Base-by-base conservation (phyloP, 164 flowering plant genomes). In the Aristolochia californica region DNA sequence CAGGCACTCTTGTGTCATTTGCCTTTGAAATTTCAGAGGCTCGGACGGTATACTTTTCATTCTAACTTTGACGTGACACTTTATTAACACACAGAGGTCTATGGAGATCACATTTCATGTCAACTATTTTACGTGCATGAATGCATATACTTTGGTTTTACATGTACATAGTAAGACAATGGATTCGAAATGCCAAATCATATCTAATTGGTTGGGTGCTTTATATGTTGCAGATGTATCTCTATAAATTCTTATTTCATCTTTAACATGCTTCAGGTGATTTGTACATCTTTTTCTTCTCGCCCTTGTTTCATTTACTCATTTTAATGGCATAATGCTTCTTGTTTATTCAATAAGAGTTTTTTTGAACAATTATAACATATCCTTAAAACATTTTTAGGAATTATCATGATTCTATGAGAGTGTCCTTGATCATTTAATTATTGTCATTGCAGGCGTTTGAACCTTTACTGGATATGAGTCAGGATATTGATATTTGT, bases 401-500 rank as follows among this genome's bases (percentile, higher is more conserved):
- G 10, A 34, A 34, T 34, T 34, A 34, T 34, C 17, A 14, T 16
- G 12, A 28, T 11, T 54, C 40, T 59, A 56, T 57, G 21, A 34
- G 44, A 15, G 17, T 58, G 15, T 23, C 14, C 18, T n/a, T 23
- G 9, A 24, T 30, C 16, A 2, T 53, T 57, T 22, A 49, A 15
- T 24, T 55, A 11, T 58, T 53, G 7, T 18, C 5, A 13, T 23
- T 43, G 60, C 80, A 93, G 98, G 91, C 86, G 66, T 93, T 93
- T 82, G 95, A 88, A 22, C 94, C 98, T 51, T 95, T 97, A 30
- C 66, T 91, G 60, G 96, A 91, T 74, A 78, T 91, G 93, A 87
- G 84, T 66, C 84, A 76, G 67, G 89, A 83, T 57, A 57, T 64
- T 18, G 82, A 80, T 70, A 58, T 60, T 56, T 69, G 72, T 75